Conservation (phyloP, 495 filamentous ascomycete species). For the Polyplosphaeria fusca region DNA sequence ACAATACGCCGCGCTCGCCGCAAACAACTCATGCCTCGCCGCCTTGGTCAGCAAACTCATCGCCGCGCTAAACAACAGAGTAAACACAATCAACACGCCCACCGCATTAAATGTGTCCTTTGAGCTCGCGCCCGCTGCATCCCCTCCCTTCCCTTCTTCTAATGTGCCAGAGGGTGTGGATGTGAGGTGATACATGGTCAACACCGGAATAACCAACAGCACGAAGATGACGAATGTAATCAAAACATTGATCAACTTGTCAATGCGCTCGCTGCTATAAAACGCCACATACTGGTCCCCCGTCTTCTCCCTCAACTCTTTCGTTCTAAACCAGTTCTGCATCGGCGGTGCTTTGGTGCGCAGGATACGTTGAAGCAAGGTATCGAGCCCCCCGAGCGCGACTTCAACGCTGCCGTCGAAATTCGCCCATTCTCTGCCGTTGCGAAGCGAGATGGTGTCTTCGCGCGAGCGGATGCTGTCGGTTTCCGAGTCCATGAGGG, state of each 20-base stretch:
- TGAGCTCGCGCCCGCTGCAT: background rate
- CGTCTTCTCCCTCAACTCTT: constrained; percentile 41
- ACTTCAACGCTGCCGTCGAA: constrained; percentile 44
- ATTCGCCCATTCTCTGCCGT: constrained; percentile 42
- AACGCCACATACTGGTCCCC: constrained; percentile 39
- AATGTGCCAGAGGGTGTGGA: background rate
- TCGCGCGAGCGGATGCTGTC: constrained; percentile 42
- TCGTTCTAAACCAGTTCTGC: constrained; percentile 24
- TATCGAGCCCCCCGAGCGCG: constrained; percentile 32
- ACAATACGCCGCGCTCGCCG: constrained; percentile 44
- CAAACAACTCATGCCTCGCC: constrained; percentile 46
- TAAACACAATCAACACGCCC: constrained; percentile 31
- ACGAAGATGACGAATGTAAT: constrained; percentile 39
- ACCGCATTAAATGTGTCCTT: constrained; percentile 24
- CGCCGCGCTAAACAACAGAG: constrained; percentile 39
- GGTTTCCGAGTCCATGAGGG: constrained; percentile 36
- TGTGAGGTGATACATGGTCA: constrained; percentile 42
- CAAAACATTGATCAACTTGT: constrained; percentile 38
- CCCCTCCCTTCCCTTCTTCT: background rate
- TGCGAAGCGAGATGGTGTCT: constrained; percentile 43
- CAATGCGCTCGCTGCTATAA: constrained; percentile 39
- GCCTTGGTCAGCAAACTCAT: constrained; percentile 44
- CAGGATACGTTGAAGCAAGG: constrained; percentile 27
- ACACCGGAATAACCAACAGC: constrained; percentile 45
- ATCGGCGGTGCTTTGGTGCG: constrained; percentile 6